Evolutionary conservation across 495 filamentous ascomycete genomes (phyloP).

Genomic region (Daldinia decipiens): DNA sequence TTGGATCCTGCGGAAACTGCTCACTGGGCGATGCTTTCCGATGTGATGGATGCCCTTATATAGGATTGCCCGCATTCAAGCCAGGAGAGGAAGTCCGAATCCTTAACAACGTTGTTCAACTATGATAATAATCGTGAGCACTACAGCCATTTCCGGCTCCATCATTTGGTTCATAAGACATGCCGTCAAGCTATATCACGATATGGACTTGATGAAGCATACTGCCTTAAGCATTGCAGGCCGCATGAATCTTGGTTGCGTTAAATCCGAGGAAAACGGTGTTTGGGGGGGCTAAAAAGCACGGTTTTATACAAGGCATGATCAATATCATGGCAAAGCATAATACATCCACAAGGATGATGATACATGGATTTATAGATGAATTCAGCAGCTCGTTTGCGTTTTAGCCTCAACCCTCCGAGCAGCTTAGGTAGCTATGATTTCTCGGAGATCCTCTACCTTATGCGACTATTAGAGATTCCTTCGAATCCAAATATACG

Average conservation of each 20-base stretch:
- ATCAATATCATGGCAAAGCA: background rate
- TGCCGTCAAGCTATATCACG: constrained; percentile 10
- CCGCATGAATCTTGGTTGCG: constrained; percentile 5
- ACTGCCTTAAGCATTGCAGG: constrained; percentile 3
- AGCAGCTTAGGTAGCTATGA: background rate
- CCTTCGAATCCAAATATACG: too few species aligned
- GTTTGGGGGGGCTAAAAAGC: constrained; percentile 24
- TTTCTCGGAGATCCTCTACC: background rate
- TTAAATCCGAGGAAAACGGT: constrained; percentile 13
- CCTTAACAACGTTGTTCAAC: constrained; percentile 84
- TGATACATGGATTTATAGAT: background rate
- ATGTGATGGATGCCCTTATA: constrained; percentile 85
- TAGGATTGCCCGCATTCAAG: constrained; percentile 95
- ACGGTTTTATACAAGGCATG: background rate
- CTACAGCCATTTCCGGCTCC: background rate
- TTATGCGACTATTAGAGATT: too few species aligned
- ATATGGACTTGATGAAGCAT: constrained; percentile 5
- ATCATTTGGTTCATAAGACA: constrained; percentile 6
- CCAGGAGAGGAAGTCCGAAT: constrained; percentile 92
- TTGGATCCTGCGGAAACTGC: constrained; percentile 92
- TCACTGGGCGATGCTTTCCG: constrained; percentile 90
- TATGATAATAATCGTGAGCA: constrained; percentile 59
- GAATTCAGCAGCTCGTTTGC: background rate
- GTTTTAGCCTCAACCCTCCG: background rate
- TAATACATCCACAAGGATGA: background rate